Percentiles rank a stretch among this genome's conserved stretches.
phyloP scores from a whole-genome alignment of 768 basidiomycete species.

The Pleurotus salmoneostramineus region DNA sequence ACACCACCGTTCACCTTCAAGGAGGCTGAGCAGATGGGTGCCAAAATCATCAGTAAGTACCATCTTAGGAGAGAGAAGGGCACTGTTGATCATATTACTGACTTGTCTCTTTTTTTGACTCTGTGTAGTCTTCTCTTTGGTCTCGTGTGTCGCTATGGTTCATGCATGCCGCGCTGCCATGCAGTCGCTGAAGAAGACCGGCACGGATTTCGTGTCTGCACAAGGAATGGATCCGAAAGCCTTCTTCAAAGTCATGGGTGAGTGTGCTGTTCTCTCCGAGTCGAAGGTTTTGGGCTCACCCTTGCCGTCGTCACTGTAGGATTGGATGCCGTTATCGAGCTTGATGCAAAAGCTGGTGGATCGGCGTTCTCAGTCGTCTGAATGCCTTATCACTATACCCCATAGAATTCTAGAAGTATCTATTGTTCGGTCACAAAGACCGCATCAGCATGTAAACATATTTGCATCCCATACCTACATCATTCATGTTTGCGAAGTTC shows the following conservation, averaged over 20 bases:
- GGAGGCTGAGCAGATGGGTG: conserved; percentile 41
- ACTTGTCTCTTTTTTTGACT: background rate
- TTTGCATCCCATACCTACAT: too few species aligned
- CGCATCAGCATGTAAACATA: too few species aligned
- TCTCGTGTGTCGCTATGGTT: conserved; percentile 72
- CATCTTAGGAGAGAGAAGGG: background rate
- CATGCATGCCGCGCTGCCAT: conserved; percentile 74
- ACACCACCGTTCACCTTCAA: conserved; percentile 41
- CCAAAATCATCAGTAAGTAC: conserved; percentile 33
- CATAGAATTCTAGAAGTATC: background rate
- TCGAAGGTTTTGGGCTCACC: background rate
- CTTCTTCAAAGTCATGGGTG: conserved; percentile 78
- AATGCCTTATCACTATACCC: conserved; percentile 8
- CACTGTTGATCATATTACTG: too few species aligned
- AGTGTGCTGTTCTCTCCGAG: conserved; percentile 7
- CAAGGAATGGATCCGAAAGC: conserved; percentile 73
- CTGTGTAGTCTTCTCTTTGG: conserved; percentile 53
- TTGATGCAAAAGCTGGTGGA: conserved; percentile 60
- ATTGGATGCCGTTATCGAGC: conserved; percentile 45
- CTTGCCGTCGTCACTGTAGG: conserved; percentile 24
- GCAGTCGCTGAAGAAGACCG: conserved; percentile 71
- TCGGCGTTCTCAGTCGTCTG: conserved; percentile 52
- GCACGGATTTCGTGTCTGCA: conserved; percentile 59
- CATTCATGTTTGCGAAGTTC: too few species aligned
- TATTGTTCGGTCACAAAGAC: too few species aligned